phyloP scores from a whole-genome alignment of 768 basidiomycete species.

The Naganishia vaughanmartiniae region DNA sequence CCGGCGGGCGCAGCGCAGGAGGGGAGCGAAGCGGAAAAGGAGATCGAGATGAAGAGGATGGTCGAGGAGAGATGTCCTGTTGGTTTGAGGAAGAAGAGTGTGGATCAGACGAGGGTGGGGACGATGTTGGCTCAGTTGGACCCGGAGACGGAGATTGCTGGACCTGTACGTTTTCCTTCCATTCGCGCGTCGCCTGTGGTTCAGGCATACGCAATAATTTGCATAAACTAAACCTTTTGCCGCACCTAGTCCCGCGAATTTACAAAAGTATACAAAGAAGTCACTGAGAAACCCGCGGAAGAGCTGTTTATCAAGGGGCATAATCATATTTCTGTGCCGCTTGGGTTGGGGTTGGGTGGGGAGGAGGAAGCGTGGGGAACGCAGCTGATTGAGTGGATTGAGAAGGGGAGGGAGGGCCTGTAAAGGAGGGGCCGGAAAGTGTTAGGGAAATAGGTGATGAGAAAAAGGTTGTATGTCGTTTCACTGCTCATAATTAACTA shows the following conservation, averaged over 20 bases:
- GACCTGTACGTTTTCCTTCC: slow-evolving; percentile 7
- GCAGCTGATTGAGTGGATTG: slow-evolving; percentile 17
- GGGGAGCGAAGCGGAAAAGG: not conserved
- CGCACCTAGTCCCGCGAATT: slow-evolving; percentile 23
- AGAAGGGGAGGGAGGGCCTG: not conserved
- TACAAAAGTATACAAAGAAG: not conserved
- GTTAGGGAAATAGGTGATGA: not conserved
- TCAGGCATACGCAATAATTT: not conserved
- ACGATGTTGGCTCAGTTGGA: slow-evolving; percentile 21
- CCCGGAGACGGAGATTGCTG: slow-evolving; percentile 24
- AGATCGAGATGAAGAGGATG: slow-evolving; percentile 4
- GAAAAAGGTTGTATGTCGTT: not conserved
- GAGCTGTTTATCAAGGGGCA: slow-evolving; percentile 16
- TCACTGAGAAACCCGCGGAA: not conserved
- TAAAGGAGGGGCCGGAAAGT: not conserved
- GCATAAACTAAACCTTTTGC: not conserved
- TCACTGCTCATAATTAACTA: not conserved
- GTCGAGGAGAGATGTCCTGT: slow-evolving; percentile 14
- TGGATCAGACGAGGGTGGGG: slow-evolving; percentile 10
- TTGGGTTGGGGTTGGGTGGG: slow-evolving; percentile 25
- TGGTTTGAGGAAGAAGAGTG: slow-evolving; percentile 22
- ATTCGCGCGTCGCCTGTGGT: not conserved
- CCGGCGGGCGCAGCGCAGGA: not conserved
- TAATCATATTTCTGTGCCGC: slow-evolving; percentile 26
- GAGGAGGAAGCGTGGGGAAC: slow-evolving; percentile 23